These are phyloP conservation scores for Spergularia bocconei DNA, from an alignment of 148 eudicot genomes.

Conservation along the genomic window DNA sequence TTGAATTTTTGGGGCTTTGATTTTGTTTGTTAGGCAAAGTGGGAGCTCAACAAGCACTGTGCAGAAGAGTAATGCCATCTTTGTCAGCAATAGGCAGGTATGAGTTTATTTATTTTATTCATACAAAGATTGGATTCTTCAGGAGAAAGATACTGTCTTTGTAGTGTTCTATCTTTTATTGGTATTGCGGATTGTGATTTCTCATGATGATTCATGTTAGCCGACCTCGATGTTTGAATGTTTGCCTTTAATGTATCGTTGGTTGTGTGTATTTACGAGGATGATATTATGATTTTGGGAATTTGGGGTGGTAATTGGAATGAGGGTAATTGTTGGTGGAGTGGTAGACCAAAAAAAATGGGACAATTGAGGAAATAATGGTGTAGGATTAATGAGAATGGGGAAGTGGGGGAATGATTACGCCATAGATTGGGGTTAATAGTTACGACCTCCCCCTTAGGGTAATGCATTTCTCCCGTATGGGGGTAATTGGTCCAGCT, in stretches of 20 bases:
- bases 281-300: background rate
- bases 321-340: too few relatives aligned
- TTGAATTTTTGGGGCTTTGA: background rate
- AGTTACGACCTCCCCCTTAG: too few relatives aligned
- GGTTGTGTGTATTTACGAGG: background rate
- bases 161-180: background rate
- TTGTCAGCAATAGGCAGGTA: conserved; percentile 88
- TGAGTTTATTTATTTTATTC: background rate
- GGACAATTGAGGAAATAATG: too few relatives aligned
- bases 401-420: too few relatives aligned
- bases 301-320: too few relatives aligned
- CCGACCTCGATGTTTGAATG: too few relatives aligned
- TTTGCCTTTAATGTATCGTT: background rate
- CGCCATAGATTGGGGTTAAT: too few relatives aligned
- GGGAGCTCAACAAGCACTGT: conserved; percentile 24
- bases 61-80: conserved; percentile 64
- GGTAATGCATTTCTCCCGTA: too few relatives aligned
- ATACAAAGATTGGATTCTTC: background rate
- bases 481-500: too few relatives aligned
- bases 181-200: background rate
- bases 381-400: too few relatives aligned
- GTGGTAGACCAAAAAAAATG: too few relatives aligned
- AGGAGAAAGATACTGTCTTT: background rate
- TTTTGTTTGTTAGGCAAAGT: conserved; percentile 20
- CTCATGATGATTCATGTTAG: background rate